Percentiles rank a stretch among this genome's conserved stretches.
Conservation (phyloP, 331 rosid genomes). For the Malus hybrid region DNA sequence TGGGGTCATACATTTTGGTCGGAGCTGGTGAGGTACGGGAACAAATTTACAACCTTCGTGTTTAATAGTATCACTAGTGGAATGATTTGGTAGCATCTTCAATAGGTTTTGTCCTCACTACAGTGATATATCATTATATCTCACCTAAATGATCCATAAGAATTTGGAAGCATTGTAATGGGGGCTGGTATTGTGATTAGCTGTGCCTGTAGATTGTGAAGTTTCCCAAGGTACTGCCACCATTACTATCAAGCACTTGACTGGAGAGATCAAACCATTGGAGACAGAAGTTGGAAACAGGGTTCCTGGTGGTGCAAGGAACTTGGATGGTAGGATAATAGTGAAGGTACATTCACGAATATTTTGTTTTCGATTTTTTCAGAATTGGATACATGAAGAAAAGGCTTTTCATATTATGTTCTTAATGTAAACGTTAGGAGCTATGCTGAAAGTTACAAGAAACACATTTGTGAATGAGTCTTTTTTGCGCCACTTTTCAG, state of each 20-base stretch:
- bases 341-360: conserved; percentile 53
- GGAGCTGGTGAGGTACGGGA: conserved; percentile 90
- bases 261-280: conserved; percentile 93
- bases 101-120: background rate
- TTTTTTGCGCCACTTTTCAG: background rate
- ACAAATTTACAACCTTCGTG: conserved; percentile 9
- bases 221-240: conserved; percentile 95
- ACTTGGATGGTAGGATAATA: conserved; percentile 90
- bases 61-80: background rate
- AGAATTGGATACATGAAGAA: background rate
- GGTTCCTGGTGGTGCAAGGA: conserved; percentile 98
- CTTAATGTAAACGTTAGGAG: background rate
- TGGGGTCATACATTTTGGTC: conserved; percentile 79
- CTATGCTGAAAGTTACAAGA: background rate
- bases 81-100: background rate
- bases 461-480: background rate
- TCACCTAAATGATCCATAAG: conserved; percentile 14
- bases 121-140: conserved; percentile 3
- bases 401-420: background rate
- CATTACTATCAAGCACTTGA: conserved; percentile 90
- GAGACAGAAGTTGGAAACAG: conserved; percentile 80
- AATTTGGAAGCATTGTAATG: conserved; percentile 43
- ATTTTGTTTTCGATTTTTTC: conserved; percentile 7
- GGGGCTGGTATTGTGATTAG: conserved; percentile 80
- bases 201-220: conserved; percentile 99